Evolutionary conservation across 768 basidiomycete species (phyloP).

Genomic region (Mycena rebaudengoi): DNA sequence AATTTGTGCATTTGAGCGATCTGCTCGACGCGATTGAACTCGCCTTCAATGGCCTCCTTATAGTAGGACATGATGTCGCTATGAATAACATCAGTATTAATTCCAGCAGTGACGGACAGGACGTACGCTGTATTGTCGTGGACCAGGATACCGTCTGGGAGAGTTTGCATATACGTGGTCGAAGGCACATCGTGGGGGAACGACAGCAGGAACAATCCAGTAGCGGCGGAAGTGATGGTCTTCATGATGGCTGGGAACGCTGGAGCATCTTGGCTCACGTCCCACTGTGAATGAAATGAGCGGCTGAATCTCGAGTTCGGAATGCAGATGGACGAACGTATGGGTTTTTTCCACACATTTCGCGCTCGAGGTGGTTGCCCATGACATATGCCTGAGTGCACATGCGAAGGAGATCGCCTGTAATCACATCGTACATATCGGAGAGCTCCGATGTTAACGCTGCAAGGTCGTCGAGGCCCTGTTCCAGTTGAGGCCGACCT

Average conservation of each 20-base stretch:
- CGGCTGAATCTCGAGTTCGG: not conserved
- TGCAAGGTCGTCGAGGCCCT: constrained; percentile 1
- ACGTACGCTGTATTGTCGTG: constrained; percentile 16
- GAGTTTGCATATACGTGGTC: constrained; percentile 1
- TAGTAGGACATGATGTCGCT: constrained; percentile 26
- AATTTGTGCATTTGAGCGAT: constrained; percentile 1
- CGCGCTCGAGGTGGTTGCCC: constrained; percentile 15
- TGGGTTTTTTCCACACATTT: constrained; percentile 1
- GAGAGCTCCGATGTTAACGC: constrained; percentile 3
- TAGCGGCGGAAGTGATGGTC: constrained; percentile 13
- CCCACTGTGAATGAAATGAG: constrained; percentile 4
- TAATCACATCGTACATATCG: constrained; percentile 4
- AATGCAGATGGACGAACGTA: not conserved
- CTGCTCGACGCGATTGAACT: constrained; percentile 24
- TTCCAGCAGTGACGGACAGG: not conserved
- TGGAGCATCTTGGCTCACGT: constrained; percentile 13
- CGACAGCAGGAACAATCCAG: constrained; percentile 3
- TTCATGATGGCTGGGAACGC: constrained; percentile 14
- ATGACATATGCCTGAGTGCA: constrained; percentile 19
- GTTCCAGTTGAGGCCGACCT: constrained; percentile 1
- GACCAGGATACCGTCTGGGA: constrained; percentile 14
- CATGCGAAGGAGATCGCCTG: constrained; percentile 7
- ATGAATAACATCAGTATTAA: not conserved
- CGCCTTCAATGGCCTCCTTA: constrained; percentile 23
- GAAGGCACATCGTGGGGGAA: not conserved